These are phyloP conservation scores for Hippophae gyantsensis DNA, from an alignment of 306 rosid species.

Conservation along the genomic window DNA sequence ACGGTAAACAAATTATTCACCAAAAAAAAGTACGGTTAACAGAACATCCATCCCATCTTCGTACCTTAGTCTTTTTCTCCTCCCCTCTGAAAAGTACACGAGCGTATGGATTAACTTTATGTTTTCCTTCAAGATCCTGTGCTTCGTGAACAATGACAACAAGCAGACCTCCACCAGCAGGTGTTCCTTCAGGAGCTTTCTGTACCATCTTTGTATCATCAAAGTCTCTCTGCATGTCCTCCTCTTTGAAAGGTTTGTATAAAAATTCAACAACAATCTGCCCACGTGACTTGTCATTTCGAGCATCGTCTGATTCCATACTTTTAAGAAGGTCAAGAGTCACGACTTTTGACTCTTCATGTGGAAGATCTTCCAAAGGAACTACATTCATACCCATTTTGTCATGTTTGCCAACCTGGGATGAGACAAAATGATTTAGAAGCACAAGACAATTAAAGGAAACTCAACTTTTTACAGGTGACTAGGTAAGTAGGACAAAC, in stretches of 20 bases:
- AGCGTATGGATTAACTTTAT: slow-evolving; percentile 17
- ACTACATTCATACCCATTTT: slow-evolving; percentile 27
- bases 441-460: background rate
- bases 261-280: slow-evolving; percentile 26
- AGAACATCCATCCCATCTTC: too few species aligned
- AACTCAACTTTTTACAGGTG: background rate
- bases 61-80: slow-evolving; percentile 22
- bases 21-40: too few species aligned
- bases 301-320: slow-evolving; percentile 22
- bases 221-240: slow-evolving; percentile 10
- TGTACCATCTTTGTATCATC: background rate
- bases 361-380: slow-evolving; percentile 19
- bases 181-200: background rate
- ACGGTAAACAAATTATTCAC: background rate
- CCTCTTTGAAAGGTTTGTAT: slow-evolving; percentile 19
- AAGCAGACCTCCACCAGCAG: slow-evolving; percentile 19
- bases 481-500: background rate
- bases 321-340: slow-evolving; percentile 21
- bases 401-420: slow-evolving; percentile 19
- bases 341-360: slow-evolving; percentile 16
- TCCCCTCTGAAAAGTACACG: slow-evolving; percentile 15
- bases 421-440: background rate
- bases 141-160: slow-evolving; percentile 15
- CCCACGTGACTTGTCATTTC: slow-evolving; percentile 21
- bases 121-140: slow-evolving; percentile 18